Conservation (phyloP, 805 yeast species). For the Metschnikowia noctiluminum region DNA sequence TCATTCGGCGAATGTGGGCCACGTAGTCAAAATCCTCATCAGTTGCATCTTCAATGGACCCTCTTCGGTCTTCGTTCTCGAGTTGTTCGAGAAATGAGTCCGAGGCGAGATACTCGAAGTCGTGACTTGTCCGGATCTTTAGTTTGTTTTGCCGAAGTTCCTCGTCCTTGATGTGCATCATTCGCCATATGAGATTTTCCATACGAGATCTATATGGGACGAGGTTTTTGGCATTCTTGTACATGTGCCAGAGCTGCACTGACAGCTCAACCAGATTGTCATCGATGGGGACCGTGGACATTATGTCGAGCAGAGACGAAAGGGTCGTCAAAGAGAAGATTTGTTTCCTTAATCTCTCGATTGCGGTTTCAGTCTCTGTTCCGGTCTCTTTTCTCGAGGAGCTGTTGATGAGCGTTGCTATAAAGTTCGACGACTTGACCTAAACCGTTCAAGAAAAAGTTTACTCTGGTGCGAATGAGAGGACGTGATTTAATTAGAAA, state of each 20-base stretch:
- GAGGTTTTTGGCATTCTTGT: slow-evolving; percentile 68
- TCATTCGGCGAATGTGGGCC: slow-evolving; percentile 59
- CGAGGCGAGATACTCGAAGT: slow-evolving; percentile 9
- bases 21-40: slow-evolving; percentile 61
- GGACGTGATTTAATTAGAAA: no score
- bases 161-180: slow-evolving; percentile 55
- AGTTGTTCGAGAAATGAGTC: slow-evolving; percentile 9
- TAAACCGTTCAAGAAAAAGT: no score
- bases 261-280: slow-evolving; percentile 11
- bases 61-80: slow-evolving; percentile 4
- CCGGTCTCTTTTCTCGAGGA: no score
- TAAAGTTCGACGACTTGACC: no score
- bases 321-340: neutral
- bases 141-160: slow-evolving; percentile 4
- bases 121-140: slow-evolving; percentile 6
- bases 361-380: neutral
- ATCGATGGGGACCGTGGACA: slow-evolving; percentile 2
- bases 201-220: slow-evolving; percentile 74
- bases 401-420: no score
- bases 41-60: slow-evolving; percentile 35
- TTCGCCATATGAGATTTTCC: slow-evolving; percentile 85
- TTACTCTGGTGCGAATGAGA: no score
- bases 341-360: neutral
- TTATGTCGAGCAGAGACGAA: neutral
- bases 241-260: slow-evolving; percentile 69